Base-by-base conservation (phyloP, 495 filamentous ascomycete species). In the Neurospora discreta region DNA sequence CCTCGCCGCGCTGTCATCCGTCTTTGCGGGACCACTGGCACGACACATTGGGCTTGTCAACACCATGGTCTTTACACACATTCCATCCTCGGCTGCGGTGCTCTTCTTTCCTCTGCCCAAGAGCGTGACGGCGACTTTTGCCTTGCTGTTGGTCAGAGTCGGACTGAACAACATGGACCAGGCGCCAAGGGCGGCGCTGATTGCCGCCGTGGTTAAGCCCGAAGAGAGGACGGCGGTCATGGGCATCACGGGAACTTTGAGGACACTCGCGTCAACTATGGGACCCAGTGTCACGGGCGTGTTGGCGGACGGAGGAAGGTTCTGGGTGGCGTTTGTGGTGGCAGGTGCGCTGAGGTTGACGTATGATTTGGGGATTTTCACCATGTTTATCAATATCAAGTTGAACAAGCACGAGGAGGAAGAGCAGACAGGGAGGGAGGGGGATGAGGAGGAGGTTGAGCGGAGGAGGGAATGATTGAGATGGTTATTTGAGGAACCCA, bases 161-260 rank as follows among this genome's bases (percentile, higher is more conserved):
- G 76, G 81, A 10, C 73, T 85, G 9, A 84, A 85, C 75, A 80
- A 81, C 65, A 97, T 96, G 93, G 93, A 97, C 77, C 89, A 91
- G 74, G 92, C 90, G 0, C 93, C 93, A 0, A 88, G 93, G 1
- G 87, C 91, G 2, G 93, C 93, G 0, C 93, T 97, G 78, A 86
- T 97, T 13, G 90, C 93, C 1, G 87, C 90, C 0, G 89, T 90
- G 0, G 87, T 95, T 6, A 84, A 88, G 38, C 88, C 91, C 0
- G 87, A 88, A 70, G 93, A 95, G 78, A 85, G 93, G 7, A 97
- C 93, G 0, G 92, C 92, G 0, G 90, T 94, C 39, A 90, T 94
- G 90, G 90, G 91, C 5, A 83, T 90, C 1, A 87, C 92, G 5
- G 89, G 91, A 74, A 89, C 92, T 16, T 83, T 92, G 67, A 89